These are phyloP conservation scores for Penicillium sclerotiorum DNA, from an alignment of 2,329 filamentous ascomycete genomes.

Conservation along the genomic window DNA sequence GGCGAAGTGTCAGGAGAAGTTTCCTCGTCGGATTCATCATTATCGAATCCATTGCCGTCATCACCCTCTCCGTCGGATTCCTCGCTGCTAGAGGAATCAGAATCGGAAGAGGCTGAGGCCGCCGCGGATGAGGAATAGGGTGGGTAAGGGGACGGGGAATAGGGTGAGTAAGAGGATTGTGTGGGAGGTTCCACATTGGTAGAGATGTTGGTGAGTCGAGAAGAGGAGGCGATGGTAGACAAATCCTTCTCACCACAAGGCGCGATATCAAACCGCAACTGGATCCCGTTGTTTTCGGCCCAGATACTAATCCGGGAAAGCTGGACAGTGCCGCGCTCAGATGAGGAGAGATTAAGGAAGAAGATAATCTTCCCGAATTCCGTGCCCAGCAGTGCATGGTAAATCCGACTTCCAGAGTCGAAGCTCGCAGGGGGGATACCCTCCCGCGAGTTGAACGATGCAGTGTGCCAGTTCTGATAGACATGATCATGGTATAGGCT, in stretches of 20 bases:
- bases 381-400: slow-evolving; percentile 6
- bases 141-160: too few species aligned
- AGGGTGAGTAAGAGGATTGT: too few species aligned
- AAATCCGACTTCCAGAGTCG: not conserved
- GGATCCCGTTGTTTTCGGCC: not conserved
- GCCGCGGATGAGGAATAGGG: too few species aligned
- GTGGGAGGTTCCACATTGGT: too few species aligned
- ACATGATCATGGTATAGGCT: not conserved
- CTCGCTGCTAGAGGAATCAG: too few species aligned
- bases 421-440: not conserved
- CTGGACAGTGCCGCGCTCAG: slow-evolving; percentile 1
- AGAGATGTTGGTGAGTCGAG: too few species aligned
- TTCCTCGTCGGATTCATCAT: too few species aligned
- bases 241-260: not conserved
- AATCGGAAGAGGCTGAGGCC: too few species aligned
- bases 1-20: too few species aligned
- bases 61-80: too few species aligned
- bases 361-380: slow-evolving; percentile 8
- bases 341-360: slow-evolving; percentile 1
- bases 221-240: too few species aligned
- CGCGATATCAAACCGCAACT: not conserved
- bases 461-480: not conserved
- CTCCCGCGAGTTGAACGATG: not conserved
- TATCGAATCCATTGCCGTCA: too few species aligned
- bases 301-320: slow-evolving; percentile 9